These are phyloP conservation scores for Neltuma alba DNA, from an alignment of 306 rosid genomes.

Conservation along the genomic window DNA sequence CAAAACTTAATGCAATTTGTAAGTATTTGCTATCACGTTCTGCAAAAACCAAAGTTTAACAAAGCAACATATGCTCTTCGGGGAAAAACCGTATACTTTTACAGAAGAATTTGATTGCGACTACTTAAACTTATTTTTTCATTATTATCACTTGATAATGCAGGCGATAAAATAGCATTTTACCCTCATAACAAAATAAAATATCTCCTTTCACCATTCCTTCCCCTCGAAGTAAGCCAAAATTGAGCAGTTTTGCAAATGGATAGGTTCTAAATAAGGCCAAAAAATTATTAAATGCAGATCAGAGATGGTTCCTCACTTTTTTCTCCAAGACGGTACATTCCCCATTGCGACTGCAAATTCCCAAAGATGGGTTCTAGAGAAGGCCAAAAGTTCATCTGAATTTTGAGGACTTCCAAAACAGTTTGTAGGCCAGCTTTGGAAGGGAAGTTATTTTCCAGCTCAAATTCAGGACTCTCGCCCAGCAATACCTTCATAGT, in stretches of 20 bases:
- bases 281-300: constrained; percentile 24
- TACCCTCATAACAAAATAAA: not conserved
- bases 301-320: constrained; percentile 59
- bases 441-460: constrained; percentile 59
- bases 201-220: not conserved
- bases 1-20: not conserved
- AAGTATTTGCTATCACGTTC: not conserved
- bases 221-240: not conserved
- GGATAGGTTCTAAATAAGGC: not conserved
- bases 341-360: constrained; percentile 63
- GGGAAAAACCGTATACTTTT: not conserved
- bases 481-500: constrained; percentile 75
- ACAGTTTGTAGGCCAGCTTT: constrained; percentile 73
- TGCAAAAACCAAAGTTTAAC: not conserved
- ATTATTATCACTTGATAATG: not conserved
- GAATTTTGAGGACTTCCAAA: constrained; percentile 79
- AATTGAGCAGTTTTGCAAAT: not conserved
- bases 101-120: not conserved
- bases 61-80: not conserved
- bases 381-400: constrained; percentile 78
- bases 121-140: not conserved
- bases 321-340: constrained; percentile 42
- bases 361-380: constrained; percentile 54
- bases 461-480: constrained; percentile 61
- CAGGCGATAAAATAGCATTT: not conserved